Percentiles rank a stretch among this genome's conserved stretches.
Evolutionary conservation across 2,329 filamentous ascomycete species (phyloP).

Genomic region (Cercospora sp.): DNA sequence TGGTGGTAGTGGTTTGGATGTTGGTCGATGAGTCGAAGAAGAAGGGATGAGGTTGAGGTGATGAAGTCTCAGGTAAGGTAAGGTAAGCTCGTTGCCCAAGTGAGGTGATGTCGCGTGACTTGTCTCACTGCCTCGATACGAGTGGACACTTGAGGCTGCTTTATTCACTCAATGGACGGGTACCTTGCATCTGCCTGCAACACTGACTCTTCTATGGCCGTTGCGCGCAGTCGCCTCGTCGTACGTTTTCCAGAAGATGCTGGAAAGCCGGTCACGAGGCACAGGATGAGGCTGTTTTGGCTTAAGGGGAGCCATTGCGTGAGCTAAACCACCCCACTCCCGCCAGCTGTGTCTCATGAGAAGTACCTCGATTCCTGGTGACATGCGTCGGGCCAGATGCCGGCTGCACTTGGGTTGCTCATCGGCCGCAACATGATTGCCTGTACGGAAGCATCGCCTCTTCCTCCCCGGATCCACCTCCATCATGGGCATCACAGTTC

Average conservation of each 20-base stretch:
- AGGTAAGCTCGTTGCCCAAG: slow-evolving; percentile 3
- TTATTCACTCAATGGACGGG: background rate
- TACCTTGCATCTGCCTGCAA: slow-evolving; percentile 6
- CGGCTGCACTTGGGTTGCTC: slow-evolving; percentile 6
- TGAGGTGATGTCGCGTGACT: slow-evolving; percentile 7
- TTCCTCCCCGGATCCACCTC: background rate
- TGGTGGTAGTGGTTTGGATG: slow-evolving; percentile 1
- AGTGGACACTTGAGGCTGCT: background rate
- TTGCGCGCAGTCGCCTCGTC: background rate
- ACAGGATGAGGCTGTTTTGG: background rate
- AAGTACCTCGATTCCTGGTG: slow-evolving; percentile 7
- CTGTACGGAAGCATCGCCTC: background rate
- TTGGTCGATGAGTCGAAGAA: background rate
- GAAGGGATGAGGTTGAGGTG: slow-evolving; percentile 5
- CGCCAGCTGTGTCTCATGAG: slow-evolving; percentile 7
- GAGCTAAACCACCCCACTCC: background rate
- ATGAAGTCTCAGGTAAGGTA: background rate
- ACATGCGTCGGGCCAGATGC: slow-evolving; percentile 2
- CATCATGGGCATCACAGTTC: background rate
- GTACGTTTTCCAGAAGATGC: background rate
- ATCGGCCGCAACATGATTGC: background rate
- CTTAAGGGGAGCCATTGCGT: slow-evolving; percentile 2
- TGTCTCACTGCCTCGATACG: background rate
- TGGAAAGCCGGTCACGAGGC: background rate
- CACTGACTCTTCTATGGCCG: background rate